phyloP scores from a whole-genome alignment of 208 protist genomes.

The Trypanosoma rangeli region DNA sequence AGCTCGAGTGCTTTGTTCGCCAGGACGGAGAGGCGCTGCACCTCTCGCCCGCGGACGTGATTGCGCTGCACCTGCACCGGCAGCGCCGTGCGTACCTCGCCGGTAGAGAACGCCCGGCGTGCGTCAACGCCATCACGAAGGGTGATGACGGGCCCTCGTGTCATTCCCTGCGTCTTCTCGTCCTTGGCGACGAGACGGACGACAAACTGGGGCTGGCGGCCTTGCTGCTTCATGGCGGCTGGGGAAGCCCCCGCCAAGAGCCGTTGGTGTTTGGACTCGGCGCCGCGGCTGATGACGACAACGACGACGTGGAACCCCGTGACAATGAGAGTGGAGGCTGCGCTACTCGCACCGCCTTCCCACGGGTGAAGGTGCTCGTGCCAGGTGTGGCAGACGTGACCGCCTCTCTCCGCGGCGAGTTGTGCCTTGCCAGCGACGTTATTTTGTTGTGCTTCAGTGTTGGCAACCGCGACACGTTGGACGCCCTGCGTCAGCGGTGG shows the following conservation, averaged over 20 bases:
- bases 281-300: not conserved
- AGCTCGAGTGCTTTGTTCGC: constrained; percentile 18
- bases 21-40: constrained; percentile 14
- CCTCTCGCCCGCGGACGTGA: constrained; percentile 33
- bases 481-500: constrained; percentile 19
- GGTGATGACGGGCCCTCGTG: not conserved
- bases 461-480: constrained; percentile 20
- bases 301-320: not conserved
- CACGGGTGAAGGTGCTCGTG: constrained; percentile 24
- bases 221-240: constrained; percentile 2
- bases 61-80: constrained; percentile 38
- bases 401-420: constrained; percentile 32
- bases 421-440: constrained; percentile 41
- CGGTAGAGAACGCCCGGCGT: constrained; percentile 10
- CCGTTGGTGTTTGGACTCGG: not conserved
- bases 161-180: constrained; percentile 20
- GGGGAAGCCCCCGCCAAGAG: not conserved
- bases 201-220: constrained; percentile 18
- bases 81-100: constrained; percentile 36
- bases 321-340: not conserved
- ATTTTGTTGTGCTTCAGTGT: constrained; percentile 41
- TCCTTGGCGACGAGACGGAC: constrained; percentile 30
- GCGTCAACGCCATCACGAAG: not conserved
- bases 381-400: constrained; percentile 21
- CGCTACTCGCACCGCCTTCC: not conserved